Evolutionary conservation across 345 rosid species (phyloP).

Genomic region (Citrus hindsii): DNA sequence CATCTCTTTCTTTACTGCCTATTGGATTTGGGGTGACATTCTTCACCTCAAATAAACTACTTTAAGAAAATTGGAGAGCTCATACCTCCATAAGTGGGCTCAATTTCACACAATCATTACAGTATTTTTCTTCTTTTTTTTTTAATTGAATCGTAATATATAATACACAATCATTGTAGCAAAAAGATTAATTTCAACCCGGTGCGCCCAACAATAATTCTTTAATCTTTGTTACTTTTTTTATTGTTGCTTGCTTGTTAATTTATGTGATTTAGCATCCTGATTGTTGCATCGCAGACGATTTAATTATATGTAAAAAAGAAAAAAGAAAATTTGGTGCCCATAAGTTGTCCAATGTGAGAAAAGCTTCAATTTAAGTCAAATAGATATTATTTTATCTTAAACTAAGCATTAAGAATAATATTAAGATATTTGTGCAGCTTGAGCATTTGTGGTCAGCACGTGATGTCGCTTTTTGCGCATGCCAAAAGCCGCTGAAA

Average conservation of each 20-base stretch:
- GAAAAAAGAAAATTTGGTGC: no score
- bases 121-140: no score
- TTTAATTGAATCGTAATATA: background rate
- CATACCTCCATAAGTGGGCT: background rate
- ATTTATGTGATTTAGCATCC: background rate
- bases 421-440: background rate
- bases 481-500: slow-evolving; percentile 40
- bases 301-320: no score
- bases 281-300: no score
- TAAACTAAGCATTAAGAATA: background rate
- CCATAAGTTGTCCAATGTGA: background rate
- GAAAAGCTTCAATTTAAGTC: slow-evolving; percentile 4
- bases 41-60: background rate
- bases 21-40: background rate
- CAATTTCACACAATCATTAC: background rate
- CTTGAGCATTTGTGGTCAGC: slow-evolving; percentile 31
- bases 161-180: slow-evolving; percentile 49
- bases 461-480: slow-evolving; percentile 51
- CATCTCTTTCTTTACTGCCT: background rate
- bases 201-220: slow-evolving; percentile 24
- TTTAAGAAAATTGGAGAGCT: background rate
- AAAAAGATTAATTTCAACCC: slow-evolving; percentile 62
- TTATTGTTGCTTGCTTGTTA: slow-evolving; percentile 28
- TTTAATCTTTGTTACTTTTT: slow-evolving; percentile 4
- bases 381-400: slow-evolving; percentile 17